These are phyloP conservation scores for Streptanthus diversifolius DNA, from an alignment of 345 rosid genomes.

Conservation along the genomic window DNA sequence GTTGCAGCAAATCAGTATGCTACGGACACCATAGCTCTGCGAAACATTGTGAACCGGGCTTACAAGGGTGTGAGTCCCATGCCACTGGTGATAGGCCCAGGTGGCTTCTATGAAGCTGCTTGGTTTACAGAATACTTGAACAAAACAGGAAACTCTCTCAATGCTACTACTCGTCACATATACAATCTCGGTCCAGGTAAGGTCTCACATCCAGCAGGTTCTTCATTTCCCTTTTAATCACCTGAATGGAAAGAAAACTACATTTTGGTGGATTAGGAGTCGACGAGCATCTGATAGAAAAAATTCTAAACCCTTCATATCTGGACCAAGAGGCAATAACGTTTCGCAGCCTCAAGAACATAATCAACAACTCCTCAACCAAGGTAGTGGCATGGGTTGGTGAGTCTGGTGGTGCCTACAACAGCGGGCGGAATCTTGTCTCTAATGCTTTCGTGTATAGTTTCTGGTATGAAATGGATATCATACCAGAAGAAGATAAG, in stretches of 20 bases:
- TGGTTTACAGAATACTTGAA: slow-evolving; percentile 67
- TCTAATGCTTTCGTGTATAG: slow-evolving; percentile 83
- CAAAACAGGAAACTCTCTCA: slow-evolving; percentile 46
- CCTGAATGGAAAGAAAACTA: neutral
- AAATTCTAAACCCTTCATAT: slow-evolving; percentile 65
- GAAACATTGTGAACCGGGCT: slow-evolving; percentile 43
- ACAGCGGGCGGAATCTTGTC: slow-evolving; percentile 77
- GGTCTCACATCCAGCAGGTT: neutral
- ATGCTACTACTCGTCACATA: slow-evolving; percentile 78
- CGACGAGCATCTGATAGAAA: slow-evolving; percentile 56
- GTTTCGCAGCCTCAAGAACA: slow-evolving; percentile 49
- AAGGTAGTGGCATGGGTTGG: slow-evolving; percentile 83
- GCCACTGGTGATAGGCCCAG: slow-evolving; percentile 79
- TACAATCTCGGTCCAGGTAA: slow-evolving; percentile 96
- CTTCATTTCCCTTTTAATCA: neutral
- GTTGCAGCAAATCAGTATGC: slow-evolving; percentile 75
- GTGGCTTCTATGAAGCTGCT: slow-evolving; percentile 69
- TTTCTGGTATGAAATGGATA: slow-evolving; percentile 62
- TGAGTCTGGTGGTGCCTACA: slow-evolving; percentile 95
- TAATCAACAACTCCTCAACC: slow-evolving; percentile 51
- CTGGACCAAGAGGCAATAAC: slow-evolving; percentile 58
- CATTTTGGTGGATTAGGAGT: slow-evolving; percentile 47
- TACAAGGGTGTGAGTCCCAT: slow-evolving; percentile 45
- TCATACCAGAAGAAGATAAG: neutral
- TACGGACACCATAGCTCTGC: slow-evolving; percentile 54